Percentiles rank a stretch among this genome's conserved stretches.
Conservation (phyloP, 2,329 filamentous ascomycete species). For the Fusarium paranaense region DNA sequence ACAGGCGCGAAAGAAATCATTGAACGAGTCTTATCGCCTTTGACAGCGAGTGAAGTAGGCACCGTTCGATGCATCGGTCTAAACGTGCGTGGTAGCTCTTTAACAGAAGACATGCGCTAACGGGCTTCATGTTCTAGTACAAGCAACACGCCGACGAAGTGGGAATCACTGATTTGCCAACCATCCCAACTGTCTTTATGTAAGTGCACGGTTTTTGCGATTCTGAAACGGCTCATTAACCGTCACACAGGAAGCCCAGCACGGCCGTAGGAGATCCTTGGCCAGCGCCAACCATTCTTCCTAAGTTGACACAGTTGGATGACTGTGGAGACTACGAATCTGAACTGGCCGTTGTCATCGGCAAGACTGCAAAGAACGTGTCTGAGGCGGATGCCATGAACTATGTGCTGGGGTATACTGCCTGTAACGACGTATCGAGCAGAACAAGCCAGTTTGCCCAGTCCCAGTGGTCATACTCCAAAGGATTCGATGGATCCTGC, state of each 20-base stretch:
- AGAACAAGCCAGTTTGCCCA: conserved; percentile 34
- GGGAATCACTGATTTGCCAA: conserved; percentile 59
- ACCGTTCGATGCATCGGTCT: conserved; percentile 69
- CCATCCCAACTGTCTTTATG: conserved; percentile 67
- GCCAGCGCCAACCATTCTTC: conserved; percentile 61
- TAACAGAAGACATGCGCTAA: background rate
- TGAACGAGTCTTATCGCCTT: conserved; percentile 59
- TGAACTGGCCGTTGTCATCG: conserved; percentile 68
- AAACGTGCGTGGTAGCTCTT: conserved; percentile 53
- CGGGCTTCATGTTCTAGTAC: conserved; percentile 40
- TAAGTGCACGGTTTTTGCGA: conserved; percentile 25
- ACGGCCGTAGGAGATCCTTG: conserved; percentile 66
- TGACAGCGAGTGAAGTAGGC: conserved; percentile 53
- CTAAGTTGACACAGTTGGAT: conserved; percentile 59
- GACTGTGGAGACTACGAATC: conserved; percentile 69
- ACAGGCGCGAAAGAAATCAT: conserved; percentile 60
- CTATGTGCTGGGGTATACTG: conserved; percentile 73
- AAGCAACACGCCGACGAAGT: conserved; percentile 58
- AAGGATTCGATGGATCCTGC: conserved; percentile 67
- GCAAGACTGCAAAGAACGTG: conserved; percentile 62
- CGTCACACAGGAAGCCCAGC: conserved; percentile 57
- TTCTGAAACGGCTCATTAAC: background rate
- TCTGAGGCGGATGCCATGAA: conserved; percentile 65
- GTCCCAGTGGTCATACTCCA: conserved; percentile 57
- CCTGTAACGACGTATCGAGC: conserved; percentile 70